Evolutionary conservation across 352 stramenopile genomes (phyloP).

Genomic region (Pythium periplocum): DNA sequence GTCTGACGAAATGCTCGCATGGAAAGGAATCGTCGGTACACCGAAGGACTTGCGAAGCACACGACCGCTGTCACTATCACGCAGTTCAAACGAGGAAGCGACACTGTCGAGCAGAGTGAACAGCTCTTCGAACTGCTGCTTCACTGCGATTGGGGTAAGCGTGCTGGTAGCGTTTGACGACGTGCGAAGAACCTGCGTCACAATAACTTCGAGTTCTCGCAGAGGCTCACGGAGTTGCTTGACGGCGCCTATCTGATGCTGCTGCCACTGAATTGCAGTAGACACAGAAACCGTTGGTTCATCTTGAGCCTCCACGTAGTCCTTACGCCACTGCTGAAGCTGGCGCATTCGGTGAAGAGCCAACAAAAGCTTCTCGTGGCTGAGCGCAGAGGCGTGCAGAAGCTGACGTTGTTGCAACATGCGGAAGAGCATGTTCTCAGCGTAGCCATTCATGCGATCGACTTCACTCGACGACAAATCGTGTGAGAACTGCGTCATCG

Average conservation of each 20-base stretch:
- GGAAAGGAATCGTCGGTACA: conserved; percentile 52
- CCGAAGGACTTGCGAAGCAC: conserved; percentile 30
- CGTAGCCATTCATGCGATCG: conserved; percentile 84
- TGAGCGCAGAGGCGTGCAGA: conserved; percentile 58
- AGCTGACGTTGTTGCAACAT: conserved; percentile 87
- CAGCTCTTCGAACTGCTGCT: conserved; percentile 19
- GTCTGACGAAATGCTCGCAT: conserved; percentile 36
- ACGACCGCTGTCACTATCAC: conserved; percentile 17
- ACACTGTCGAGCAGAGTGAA: conserved; percentile 16
- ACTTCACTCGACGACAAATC: conserved; percentile 81
- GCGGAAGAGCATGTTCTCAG: conserved; percentile 86
- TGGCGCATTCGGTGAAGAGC: conserved; percentile 31
- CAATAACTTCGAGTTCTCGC: conserved; percentile 61
- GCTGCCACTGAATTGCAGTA: conserved; percentile 42
- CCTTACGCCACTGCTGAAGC: conserved; percentile 14
- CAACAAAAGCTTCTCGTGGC: conserved; percentile 69
- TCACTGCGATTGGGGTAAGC: conserved; percentile 1
- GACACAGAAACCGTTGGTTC: conserved; percentile 25
- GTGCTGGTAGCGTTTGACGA: neutral
- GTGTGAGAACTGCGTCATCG: conserved; percentile 77
- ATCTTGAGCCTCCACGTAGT: conserved; percentile 41
- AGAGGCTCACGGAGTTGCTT: conserved; percentile 42
- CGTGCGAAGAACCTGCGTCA: conserved; percentile 41
- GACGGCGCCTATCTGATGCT: conserved; percentile 41
- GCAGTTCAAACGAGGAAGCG: conserved; percentile 12